Base-by-base conservation (phyloP, 495 filamentous ascomycete species). In the Penicillium herquei region DNA sequence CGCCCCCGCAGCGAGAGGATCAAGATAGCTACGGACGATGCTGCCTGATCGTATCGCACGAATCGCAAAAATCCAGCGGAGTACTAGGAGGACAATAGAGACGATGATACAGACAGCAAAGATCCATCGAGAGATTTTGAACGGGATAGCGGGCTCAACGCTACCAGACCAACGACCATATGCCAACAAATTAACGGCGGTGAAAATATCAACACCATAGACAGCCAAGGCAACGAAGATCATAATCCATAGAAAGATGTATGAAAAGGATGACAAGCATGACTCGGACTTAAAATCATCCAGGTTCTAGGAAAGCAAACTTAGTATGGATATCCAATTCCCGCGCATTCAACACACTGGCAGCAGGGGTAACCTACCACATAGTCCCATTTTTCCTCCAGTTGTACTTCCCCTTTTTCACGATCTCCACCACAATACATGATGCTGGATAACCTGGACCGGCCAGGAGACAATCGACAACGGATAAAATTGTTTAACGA, bases 331-430 rank as follows among this genome's bases (percentile, higher is more conserved):
- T 32, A 39, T 52, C 21, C 21, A 44, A 16, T 9, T 6, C 6
- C 4, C 21, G 21, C 21, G 4, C 21, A 26, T 26, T 4, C 21
- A 26, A 4, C 21, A 26, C 21, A 26, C 21, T 26, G 2, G 2
- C 21, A 26, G 21, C 21, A 26, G 21, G 21, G 21, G 21, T 26
- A 51, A 77, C 89, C 55, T 80, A 95, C 92, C 65, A 98, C 91
- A 61, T 90, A 96, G 62, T 92, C 89, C 90, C 94, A 98, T 78
- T 90, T 91, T 75, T 96, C 88, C 70, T 95, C 90, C 51, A 91
- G 78, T 39, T 78, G 72, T 44, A 90, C 83, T 46, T 83, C 78
- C 37, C 79, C 81, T 65, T 87, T 88, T 63, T 88, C 82, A 58
- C 88, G 78, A 62, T 86, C 81, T 45, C 87, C 84, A 61, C 81